Percentiles rank a stretch among this genome's conserved stretches.
Conservation (phyloP, 1,284 basidiomycete species). For the Ustilago tritici region DNA sequence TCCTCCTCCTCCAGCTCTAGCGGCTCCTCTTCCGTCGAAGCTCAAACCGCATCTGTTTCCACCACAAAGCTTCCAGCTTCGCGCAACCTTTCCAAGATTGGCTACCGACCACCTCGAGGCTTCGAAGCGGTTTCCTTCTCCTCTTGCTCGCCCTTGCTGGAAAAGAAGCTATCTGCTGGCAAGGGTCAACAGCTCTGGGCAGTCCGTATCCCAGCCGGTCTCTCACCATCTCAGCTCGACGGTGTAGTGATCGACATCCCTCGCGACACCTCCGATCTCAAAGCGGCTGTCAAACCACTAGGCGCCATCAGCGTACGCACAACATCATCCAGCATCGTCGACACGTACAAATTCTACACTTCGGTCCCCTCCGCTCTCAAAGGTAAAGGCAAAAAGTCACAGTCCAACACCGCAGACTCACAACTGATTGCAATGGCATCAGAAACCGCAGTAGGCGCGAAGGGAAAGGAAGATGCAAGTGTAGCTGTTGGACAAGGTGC, state of each 20-base stretch:
- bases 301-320: conserved; percentile 28
- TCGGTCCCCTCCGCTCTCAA: conserved; percentile 25
- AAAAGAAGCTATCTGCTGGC: conserved; percentile 27
- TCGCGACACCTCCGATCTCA: conserved; percentile 16
- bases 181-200: conserved; percentile 46
- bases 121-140: conserved; percentile 41
- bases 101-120: conserved; percentile 44
- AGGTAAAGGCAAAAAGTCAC: conserved; percentile 26
- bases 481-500: conserved; percentile 31
- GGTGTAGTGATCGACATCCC: conserved; percentile 43
- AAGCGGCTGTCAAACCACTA: conserved; percentile 21
- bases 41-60: conserved; percentile 29
- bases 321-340: conserved; percentile 9
- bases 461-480: conserved; percentile 27
- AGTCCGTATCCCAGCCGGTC: conserved; percentile 39
- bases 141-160: conserved; percentile 16
- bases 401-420: conserved; percentile 32
- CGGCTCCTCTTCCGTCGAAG: conserved; percentile 33
- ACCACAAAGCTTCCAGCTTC: conserved; percentile 33
- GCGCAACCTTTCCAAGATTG: conserved; percentile 37
- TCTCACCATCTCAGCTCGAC: conserved; percentile 44
- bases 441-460: conserved; percentile 9
- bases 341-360: conserved; percentile 47
- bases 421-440: conserved; percentile 61
- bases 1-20: conserved; percentile 43